A percentile compares a stretch with the other conserved stretches of the same genome.
These are phyloP conservation scores for Pichia heedii DNA, from an alignment of 805 yeast species.

Conservation along the genomic window DNA sequence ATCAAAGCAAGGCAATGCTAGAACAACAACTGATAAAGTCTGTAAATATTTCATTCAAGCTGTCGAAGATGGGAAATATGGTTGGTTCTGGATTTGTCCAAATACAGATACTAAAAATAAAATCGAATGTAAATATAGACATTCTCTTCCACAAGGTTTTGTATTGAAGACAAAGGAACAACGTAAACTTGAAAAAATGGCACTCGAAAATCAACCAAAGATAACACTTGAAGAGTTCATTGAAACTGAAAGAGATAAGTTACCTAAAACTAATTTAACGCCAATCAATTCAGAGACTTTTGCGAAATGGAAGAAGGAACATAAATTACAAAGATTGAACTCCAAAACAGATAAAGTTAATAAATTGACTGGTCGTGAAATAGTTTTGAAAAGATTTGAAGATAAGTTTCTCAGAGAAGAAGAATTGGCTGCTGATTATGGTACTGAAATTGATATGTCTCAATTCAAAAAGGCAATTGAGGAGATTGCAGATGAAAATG, in stretches of 20 bases:
- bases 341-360: slow-evolving; percentile 20
- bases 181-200: slow-evolving; percentile 78
- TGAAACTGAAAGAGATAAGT: slow-evolving; percentile 81
- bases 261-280: slow-evolving; percentile 67
- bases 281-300: slow-evolving; percentile 83
- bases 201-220: slow-evolving; percentile 75
- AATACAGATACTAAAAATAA: slow-evolving; percentile 60
- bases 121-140: slow-evolving; percentile 79
- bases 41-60: slow-evolving; percentile 95
- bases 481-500: slow-evolving; percentile 41
- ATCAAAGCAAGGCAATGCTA: slow-evolving; percentile 91
- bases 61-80: slow-evolving; percentile 93
- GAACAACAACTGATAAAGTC: slow-evolving; percentile 88
- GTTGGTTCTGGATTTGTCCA: slow-evolving; percentile 99
- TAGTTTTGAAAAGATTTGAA: slow-evolving; percentile 50
- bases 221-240: slow-evolving; percentile 93
- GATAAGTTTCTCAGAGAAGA: slow-evolving; percentile 48
- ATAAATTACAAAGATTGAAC: slow-evolving; percentile 46
- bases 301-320: slow-evolving; percentile 71
- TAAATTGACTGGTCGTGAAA: slow-evolving; percentile 55
- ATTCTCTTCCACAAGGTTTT: slow-evolving; percentile 94
- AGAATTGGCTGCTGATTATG: slow-evolving; percentile 36
- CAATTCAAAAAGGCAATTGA: slow-evolving; percentile 48
- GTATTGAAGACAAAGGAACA: slow-evolving; percentile 96
- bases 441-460: slow-evolving; percentile 49